Conservation (phyloP, 768 basidiomycete genomes). For the Lentinula guzmanii region DNA sequence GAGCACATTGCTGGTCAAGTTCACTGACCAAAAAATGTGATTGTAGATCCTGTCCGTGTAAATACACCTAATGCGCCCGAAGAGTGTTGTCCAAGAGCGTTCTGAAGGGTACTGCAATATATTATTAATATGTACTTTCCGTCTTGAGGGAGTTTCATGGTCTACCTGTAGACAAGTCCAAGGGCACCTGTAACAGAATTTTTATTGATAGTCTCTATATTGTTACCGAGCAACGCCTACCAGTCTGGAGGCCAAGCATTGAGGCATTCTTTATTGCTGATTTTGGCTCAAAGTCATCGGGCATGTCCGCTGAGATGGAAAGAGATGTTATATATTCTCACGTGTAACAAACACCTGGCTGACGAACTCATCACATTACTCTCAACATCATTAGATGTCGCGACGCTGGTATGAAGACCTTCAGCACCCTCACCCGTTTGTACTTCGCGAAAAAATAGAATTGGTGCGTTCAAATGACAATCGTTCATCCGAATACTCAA, state of each 20-base stretch:
- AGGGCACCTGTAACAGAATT: constrained; percentile 33
- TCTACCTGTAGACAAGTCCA: constrained; percentile 47
- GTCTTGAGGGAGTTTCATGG: neutral
- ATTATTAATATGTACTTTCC: neutral
- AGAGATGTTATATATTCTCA: neutral
- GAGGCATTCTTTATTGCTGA: constrained; percentile 51
- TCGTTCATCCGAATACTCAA: neutral
- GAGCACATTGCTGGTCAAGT: neutral
- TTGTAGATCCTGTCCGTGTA: constrained; percentile 82
- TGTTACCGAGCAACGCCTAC: neutral
- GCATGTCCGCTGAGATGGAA: neutral
- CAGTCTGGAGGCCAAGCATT: constrained; percentile 52
- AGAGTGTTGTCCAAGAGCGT: constrained; percentile 72
- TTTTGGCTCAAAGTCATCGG: constrained; percentile 39
- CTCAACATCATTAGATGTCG: neutral
- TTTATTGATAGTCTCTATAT: neutral
- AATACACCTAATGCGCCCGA: constrained; percentile 81
- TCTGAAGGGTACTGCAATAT: constrained; percentile 51
- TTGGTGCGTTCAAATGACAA: constrained; percentile 6
- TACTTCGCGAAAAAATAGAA: constrained; percentile 32
- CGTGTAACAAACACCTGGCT: neutral
- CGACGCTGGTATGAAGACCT: constrained; percentile 30
- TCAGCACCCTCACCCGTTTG: constrained; percentile 30
- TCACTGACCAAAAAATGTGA: constrained; percentile 83
- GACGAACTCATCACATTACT: neutral